Percentiles rank a stretch among this genome's conserved stretches.
These are phyloP conservation scores for Azolla pinnata DNA, from an alignment of 75 land plant species.

Conservation along the genomic window DNA sequence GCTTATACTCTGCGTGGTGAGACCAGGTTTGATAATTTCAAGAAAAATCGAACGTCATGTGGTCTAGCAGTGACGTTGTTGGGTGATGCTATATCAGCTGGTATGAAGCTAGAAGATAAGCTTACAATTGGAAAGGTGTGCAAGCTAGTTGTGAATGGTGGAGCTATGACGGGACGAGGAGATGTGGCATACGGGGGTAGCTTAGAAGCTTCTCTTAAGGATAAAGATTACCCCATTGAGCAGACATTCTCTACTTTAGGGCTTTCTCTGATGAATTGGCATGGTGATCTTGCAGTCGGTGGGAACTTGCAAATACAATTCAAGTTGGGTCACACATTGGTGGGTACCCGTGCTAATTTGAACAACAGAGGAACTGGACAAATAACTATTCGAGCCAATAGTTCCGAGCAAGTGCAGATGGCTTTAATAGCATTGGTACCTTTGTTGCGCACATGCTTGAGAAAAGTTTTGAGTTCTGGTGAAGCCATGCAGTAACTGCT, in stretches of 20 bases:
- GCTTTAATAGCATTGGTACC: conserved; percentile 40
- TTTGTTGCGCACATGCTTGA: conserved; percentile 12
- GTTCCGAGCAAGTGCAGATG: conserved; percentile 46
- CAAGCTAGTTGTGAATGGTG: conserved; percentile 34
- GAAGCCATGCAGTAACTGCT: no score
- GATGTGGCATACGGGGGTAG: conserved; percentile 43
- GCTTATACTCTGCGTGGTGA: conserved; percentile 36
- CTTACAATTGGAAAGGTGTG: conserved; percentile 30
- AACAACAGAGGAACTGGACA: conserved; percentile 44
- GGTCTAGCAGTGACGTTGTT: conserved; percentile 32
- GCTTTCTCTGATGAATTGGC: conserved; percentile 39
- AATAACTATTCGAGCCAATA: conserved; percentile 28
- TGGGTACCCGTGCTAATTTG: conserved; percentile 30
- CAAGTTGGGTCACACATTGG: conserved; percentile 11
- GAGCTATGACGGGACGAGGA: conserved; percentile 38
- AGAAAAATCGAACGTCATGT: conserved; percentile 23
- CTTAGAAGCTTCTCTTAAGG: conserved; percentile 35
- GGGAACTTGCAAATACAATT: conserved; percentile 55
- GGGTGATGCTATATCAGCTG: conserved; percentile 33
- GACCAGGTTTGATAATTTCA: conserved; percentile 35
- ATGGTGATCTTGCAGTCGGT: conserved; percentile 46
- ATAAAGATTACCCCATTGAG: conserved; percentile 38
- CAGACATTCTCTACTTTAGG: conserved; percentile 27
- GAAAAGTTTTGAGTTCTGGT: no score
- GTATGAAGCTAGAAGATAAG: conserved; percentile 41